Percentiles rank a stretch among this genome's conserved stretches.
Conservation (phyloP, 2,329 filamentous ascomycete genomes). For the Cylindrodendrum hubeiense region DNA sequence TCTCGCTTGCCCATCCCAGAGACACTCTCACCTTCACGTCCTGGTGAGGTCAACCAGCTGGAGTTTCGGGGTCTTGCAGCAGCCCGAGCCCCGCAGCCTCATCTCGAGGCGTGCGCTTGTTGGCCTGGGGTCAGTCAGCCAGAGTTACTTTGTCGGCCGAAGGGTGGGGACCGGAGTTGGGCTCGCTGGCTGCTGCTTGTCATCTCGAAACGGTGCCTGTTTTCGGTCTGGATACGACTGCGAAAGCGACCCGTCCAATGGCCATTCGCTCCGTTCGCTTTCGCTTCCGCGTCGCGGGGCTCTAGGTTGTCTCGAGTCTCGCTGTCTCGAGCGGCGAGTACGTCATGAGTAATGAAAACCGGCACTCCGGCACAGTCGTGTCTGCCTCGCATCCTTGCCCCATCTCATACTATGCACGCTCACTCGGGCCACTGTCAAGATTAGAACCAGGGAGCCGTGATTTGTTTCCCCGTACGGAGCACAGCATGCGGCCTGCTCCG, state of each 20-base stretch:
- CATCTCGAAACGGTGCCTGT: constrained; percentile 40
- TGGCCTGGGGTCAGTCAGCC: background rate
- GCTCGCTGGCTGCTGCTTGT: background rate
- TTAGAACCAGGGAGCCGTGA: constrained; percentile 3
- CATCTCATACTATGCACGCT: background rate
- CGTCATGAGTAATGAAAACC: constrained; percentile 23
- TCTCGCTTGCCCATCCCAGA: constrained; percentile 7
- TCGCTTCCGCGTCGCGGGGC: constrained; percentile 3
- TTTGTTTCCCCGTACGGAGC: background rate
- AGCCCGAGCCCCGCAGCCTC: constrained; percentile 38
- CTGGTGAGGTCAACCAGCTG: background rate
- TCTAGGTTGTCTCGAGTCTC: constrained; percentile 8
- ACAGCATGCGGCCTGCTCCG: background rate
- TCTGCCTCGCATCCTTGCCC: background rate
- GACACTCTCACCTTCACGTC: constrained; percentile 1
- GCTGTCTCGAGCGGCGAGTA: constrained; percentile 6
- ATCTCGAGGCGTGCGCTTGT: constrained; percentile 8
- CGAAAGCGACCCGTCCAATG: background rate
- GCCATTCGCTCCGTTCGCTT: constrained; percentile 12
- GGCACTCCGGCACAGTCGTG: constrained; percentile 30
- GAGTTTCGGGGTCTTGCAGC: constrained; percentile 36
- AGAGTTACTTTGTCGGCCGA: constrained; percentile 12
- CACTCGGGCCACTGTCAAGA: background rate
- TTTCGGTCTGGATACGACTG: constrained; percentile 26
- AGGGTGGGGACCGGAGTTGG: constrained; percentile 28